Percentiles rank a stretch among this genome's conserved stretches.
These are phyloP conservation scores for Mycena belliarum DNA, from an alignment of 768 basidiomycete genomes.

Conservation along the genomic window DNA sequence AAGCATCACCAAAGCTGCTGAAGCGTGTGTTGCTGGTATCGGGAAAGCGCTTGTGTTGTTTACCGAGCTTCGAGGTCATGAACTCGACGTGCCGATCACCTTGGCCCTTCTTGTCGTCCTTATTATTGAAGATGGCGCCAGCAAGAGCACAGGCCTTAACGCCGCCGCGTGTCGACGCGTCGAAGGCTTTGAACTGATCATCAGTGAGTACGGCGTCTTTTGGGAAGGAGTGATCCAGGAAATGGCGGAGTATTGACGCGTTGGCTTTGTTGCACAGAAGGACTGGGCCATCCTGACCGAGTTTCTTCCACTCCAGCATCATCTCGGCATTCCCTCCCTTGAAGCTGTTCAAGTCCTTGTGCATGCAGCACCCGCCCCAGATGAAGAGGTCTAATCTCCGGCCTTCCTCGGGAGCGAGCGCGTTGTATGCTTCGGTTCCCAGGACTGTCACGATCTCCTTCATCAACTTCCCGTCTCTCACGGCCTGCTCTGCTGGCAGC, in stretches of 20 bases:
- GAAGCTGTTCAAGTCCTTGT: conserved; percentile 38
- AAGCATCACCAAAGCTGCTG: neutral
- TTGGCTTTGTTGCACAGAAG: conserved; percentile 33
- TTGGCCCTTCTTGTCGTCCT: conserved; percentile 30
- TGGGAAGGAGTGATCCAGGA: neutral
- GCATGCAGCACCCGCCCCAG: conserved; percentile 40
- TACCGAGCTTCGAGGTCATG: neutral
- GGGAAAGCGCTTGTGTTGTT: neutral
- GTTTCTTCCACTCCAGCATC: conserved; percentile 27
- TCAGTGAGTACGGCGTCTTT: neutral
- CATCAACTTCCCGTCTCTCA: conserved; percentile 19
- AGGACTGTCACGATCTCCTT: conserved; percentile 20
- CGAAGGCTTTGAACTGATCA: neutral
- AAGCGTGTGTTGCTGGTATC: conserved; percentile 7
- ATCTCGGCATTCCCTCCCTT: conserved; percentile 32
- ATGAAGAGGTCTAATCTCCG: conserved; percentile 30
- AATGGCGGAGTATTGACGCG: conserved; percentile 21
- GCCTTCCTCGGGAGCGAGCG: conserved; percentile 21
- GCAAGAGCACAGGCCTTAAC: conserved; percentile 20
- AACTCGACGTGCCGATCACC: conserved; percentile 3
- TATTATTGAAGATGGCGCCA: conserved; percentile 26
- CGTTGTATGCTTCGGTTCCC: conserved; percentile 25
- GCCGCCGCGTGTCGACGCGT: conserved; percentile 20
- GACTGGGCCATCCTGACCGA: conserved; percentile 24
- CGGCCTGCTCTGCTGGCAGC: conserved; percentile 22